Conservation (phyloP, 352 stramenopile genomes). For the Phytophthora crassamura region DNA sequence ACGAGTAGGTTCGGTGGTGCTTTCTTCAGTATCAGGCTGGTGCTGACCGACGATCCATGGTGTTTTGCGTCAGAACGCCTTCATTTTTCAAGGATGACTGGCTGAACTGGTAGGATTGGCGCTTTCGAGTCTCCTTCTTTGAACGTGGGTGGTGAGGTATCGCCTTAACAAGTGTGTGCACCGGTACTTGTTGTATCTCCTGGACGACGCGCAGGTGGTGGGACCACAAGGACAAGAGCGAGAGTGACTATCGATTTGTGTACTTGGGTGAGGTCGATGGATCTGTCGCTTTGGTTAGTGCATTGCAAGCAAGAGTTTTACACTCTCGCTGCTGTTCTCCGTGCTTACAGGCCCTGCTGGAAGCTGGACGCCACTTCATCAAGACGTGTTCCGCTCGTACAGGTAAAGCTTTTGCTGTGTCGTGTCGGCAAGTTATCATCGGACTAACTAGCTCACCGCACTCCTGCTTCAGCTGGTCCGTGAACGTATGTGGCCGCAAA, state of each 20-base stretch:
- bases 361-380: conserved; percentile 93
- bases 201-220: conserved; percentile 59
- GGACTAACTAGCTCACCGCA: neutral
- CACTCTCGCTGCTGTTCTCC: neutral
- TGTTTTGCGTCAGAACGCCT: conserved; percentile 69
- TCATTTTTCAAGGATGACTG: conserved; percentile 92
- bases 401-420: conserved; percentile 49
- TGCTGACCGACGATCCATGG: conserved; percentile 2
- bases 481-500: conserved; percentile 96
- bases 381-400: conserved; percentile 97
- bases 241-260: conserved; percentile 96
- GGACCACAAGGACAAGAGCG: conserved; percentile 65
- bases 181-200: neutral
- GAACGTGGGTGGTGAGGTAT: too few relatives aligned
- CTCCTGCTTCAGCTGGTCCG: conserved; percentile 88
- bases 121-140: neutral
- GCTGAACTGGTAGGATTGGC: conserved; percentile 84
- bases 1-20: conserved; percentile 50
- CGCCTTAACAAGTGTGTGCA: neutral
- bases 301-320: neutral
- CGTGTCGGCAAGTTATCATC: neutral
- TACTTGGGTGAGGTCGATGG: conserved; percentile 86
- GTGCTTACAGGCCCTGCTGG: conserved; percentile 67
- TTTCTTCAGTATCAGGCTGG: conserved; percentile 27
- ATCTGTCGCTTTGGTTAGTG: neutral